Evolutionary conservation across 208 protist genomes (phyloP), one percentile per base, ranked within the genome.

Genomic region (Acanthamoeba culbertsoni): DNA sequence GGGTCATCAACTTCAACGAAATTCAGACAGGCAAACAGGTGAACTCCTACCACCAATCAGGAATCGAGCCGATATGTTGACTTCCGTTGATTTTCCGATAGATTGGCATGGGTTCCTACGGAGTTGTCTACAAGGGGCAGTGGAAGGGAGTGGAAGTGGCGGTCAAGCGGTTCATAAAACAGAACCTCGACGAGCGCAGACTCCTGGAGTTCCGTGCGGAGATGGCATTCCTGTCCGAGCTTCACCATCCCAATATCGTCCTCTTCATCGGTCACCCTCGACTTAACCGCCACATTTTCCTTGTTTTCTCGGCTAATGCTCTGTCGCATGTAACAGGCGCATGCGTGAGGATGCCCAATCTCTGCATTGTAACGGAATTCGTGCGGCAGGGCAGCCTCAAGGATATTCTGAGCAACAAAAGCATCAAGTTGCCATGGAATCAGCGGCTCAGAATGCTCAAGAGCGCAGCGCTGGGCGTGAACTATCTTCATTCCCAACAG

Each of bases 341-440:
- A 5, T 96, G 93, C 55, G 75, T 89, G n/a, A 63, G 45, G 35
- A 40, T 82, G 79, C 95, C 95, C 33, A 91, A 96, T 42, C 84
- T 96, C 90, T 96, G 94, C 57, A 94, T 96, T 59, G 93, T 94
- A 31, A 94, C 93, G 42, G 94, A 96, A 33, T 96, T 93, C 65
- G 95, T 96, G 95, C 28, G 43, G 33, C 45, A 73, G 16, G 95
- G 95, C 46, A 86, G 45, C 46, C 91, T 96, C 12, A 84, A 95
- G 31, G 28, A 57, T n/a, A 65, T 96, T 35, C 82, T 95, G 16
- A 68, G 73, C 73, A 71, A 94, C 35, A 53, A 14, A 35, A 20
- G 40, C 53, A 10, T 65, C 28, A 40, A 48, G 14, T 62, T 53
- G 46, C 51, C 63, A 73, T 71, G 65, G 51, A 42, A 71, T 10